Evolutionary conservation across 2,329 filamentous ascomycete species (phyloP).

Genomic region (Fusarium sp.): DNA sequence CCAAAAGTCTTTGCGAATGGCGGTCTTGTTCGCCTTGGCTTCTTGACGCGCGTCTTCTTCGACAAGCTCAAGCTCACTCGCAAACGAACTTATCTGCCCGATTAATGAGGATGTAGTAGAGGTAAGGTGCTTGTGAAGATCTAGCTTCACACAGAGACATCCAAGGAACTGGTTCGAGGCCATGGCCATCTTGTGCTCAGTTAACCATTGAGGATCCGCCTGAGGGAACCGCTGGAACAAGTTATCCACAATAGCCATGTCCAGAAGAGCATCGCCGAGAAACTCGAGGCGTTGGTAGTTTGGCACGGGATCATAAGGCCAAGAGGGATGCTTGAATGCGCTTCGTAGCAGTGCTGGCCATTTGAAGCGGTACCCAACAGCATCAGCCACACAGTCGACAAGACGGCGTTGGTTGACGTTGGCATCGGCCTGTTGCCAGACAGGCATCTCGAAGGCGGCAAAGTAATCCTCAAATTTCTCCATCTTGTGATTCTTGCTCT

Average conservation of each 20-base stretch:
- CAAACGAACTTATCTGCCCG: constrained; percentile 61
- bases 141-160: constrained; percentile 78
- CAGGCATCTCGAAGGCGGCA: constrained; percentile 69
- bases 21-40: constrained; percentile 46
- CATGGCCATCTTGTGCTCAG: constrained; percentile 99
- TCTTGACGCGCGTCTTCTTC: constrained; percentile 47
- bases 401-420: constrained; percentile 75
- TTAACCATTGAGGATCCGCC: constrained; percentile 94
- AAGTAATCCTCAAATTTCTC: constrained; percentile 76
- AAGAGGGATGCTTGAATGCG: constrained; percentile 88
- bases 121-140: constrained; percentile 76
- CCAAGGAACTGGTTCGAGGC: constrained; percentile 94
- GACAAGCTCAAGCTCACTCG: constrained; percentile 63
- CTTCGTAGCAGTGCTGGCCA: constrained; percentile 79
- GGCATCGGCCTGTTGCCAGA: constrained; percentile 69
- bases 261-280: constrained; percentile 85
- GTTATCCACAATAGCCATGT: constrained; percentile 83
- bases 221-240: constrained; percentile 78
- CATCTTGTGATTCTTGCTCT: constrained; percentile 73
- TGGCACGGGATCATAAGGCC: constrained; percentile 79
- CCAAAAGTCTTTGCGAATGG: constrained; percentile 70
- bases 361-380: constrained; percentile 69
- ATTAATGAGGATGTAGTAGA: constrained; percentile 55
- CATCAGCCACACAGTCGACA: constrained; percentile 67
- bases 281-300: constrained; percentile 93